phyloP scores from a whole-genome alignment of 1,284 basidiomycete species.

The Ganoderma meredithae region DNA sequence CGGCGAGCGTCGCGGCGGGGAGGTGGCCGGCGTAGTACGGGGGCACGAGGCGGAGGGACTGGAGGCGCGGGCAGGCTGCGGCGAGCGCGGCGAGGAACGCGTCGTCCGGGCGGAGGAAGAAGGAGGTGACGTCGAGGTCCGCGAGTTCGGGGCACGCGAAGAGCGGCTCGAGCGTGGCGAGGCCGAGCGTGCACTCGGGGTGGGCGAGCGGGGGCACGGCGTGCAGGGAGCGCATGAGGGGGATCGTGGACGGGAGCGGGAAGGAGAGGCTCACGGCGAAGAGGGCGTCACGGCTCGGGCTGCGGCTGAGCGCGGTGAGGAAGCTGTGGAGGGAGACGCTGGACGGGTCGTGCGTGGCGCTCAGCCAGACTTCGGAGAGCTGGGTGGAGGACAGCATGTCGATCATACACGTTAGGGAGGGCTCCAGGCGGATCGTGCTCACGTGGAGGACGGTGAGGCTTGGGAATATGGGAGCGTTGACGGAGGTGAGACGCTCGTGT shows the following conservation, averaged over 20 bases:
- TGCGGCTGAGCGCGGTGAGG: slow-evolving; percentile 18
- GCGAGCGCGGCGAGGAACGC: slow-evolving; percentile 26
- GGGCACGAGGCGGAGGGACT: slow-evolving; percentile 29
- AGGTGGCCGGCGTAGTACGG: slow-evolving; percentile 30
- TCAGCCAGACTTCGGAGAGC: slow-evolving; percentile 26
- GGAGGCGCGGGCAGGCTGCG: slow-evolving; percentile 30
- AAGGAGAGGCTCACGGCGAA: slow-evolving; percentile 22
- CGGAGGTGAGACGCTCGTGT: slow-evolving; percentile 20
- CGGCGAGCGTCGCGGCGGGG: slow-evolving; percentile 29
- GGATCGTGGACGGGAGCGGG: slow-evolving; percentile 27
- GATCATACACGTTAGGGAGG: slow-evolving; percentile 19
- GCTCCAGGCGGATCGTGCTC: slow-evolving; percentile 24
- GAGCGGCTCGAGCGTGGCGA: slow-evolving; percentile 23
- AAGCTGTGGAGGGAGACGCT: slow-evolving; percentile 14
- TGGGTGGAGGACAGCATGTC: slow-evolving; percentile 24
- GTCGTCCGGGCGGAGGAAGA: slow-evolving; percentile 28
- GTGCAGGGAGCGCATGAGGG: slow-evolving; percentile 30
- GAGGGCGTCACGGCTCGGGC: slow-evolving; percentile 21
- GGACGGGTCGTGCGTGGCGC: slow-evolving; percentile 27
- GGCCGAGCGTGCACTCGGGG: slow-evolving; percentile 21
- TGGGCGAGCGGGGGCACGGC: slow-evolving; percentile 27
- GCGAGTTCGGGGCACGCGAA: slow-evolving; percentile 23
- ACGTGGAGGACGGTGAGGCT: slow-evolving; percentile 25
- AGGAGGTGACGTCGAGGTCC: slow-evolving; percentile 30
- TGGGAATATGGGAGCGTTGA: slow-evolving; percentile 22